Conservation (phyloP, 306 rosid species). For the Fragaria ananassa region DNA sequence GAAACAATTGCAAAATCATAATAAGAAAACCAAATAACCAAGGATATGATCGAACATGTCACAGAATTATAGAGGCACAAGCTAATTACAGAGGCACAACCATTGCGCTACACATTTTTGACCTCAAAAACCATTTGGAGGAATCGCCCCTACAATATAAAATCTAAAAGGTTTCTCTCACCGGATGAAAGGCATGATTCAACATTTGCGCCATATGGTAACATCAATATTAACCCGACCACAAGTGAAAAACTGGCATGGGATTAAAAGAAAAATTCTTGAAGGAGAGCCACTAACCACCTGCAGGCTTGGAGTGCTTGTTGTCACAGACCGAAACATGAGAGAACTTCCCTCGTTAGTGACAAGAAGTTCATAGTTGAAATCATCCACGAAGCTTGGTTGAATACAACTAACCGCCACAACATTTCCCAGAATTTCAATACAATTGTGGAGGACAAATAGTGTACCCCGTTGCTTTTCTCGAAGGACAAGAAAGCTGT, state of each 20-base stretch:
- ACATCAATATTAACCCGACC: constrained; percentile 41
- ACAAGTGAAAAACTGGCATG: constrained; percentile 26
- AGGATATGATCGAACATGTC: not conserved
- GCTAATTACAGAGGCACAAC: not conserved
- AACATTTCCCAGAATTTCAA: constrained; percentile 37
- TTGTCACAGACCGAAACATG: constrained; percentile 35
- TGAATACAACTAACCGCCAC: constrained; percentile 49
- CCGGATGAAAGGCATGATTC: not conserved
- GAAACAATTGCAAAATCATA: not conserved
- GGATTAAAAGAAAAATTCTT: constrained; percentile 43
- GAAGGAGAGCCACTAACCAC: constrained; percentile 15
- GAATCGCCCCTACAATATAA: not conserved
- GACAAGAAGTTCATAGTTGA: constrained; percentile 43
- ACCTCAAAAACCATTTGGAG: not conserved
- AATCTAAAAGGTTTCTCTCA: constrained; percentile 26
- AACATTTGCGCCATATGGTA: constrained; percentile 43
- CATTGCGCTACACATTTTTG: not conserved
- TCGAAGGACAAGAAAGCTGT: not conserved
- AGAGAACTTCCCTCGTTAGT: constrained; percentile 28
- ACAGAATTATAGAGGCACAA: not conserved
- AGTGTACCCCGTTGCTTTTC: constrained; percentile 33
- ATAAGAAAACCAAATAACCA: not conserved
- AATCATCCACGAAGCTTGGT: constrained; percentile 27
- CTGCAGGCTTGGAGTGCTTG: constrained; percentile 27
- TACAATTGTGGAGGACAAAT: constrained; percentile 43